phyloP scores from a whole-genome alignment of 768 basidiomycete species.

The Trametes cinnabarina region DNA sequence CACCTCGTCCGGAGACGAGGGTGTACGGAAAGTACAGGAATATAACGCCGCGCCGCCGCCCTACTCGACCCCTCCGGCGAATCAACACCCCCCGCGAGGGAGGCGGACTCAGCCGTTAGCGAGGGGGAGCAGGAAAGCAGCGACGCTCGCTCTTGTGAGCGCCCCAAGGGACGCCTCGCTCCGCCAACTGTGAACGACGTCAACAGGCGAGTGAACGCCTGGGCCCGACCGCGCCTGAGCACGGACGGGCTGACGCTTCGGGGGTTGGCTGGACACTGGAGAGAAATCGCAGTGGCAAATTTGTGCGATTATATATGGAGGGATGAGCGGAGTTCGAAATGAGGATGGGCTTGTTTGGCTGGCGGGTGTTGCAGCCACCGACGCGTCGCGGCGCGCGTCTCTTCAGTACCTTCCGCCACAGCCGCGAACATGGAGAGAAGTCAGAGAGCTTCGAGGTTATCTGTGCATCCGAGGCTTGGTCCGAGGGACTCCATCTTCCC shows the following conservation, averaged over 20 bases:
- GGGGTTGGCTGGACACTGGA: conserved; percentile 67
- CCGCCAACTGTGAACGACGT: conserved; percentile 76
- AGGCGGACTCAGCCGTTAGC: conserved; percentile 45
- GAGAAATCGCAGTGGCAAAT: conserved; percentile 28
- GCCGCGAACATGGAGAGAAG: conserved; percentile 18
- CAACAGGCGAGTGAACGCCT: conserved; percentile 51
- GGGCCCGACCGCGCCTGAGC: conserved; percentile 34
- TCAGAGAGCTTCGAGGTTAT: conserved; percentile 45
- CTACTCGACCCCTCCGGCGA: conserved; percentile 48
- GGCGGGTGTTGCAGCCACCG: conserved; percentile 21
- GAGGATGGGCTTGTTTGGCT: conserved; percentile 15
- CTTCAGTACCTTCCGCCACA: not conserved
- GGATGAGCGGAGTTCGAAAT: conserved; percentile 20
- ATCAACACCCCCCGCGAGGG: conserved; percentile 46
- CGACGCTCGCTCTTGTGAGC: conserved; percentile 51
- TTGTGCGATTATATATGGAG: conserved; percentile 28
- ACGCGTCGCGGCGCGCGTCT: conserved; percentile 22
- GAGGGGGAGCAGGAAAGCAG: conserved; percentile 36
- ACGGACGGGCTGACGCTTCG: conserved; percentile 60
- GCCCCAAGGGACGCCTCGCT: conserved; percentile 60
- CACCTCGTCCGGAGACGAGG: conserved; percentile 39
- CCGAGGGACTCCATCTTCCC: conserved; percentile 69
- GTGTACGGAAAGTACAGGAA: conserved; percentile 77
- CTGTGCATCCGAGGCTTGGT: conserved; percentile 39
- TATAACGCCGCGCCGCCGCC: conserved; percentile 62